Percentiles rank a stretch among this genome's conserved stretches.
These are phyloP conservation scores for Nigrograna mackinnonii DNA, from an alignment of 2,329 filamentous ascomycete genomes.

Conservation along the genomic window DNA sequence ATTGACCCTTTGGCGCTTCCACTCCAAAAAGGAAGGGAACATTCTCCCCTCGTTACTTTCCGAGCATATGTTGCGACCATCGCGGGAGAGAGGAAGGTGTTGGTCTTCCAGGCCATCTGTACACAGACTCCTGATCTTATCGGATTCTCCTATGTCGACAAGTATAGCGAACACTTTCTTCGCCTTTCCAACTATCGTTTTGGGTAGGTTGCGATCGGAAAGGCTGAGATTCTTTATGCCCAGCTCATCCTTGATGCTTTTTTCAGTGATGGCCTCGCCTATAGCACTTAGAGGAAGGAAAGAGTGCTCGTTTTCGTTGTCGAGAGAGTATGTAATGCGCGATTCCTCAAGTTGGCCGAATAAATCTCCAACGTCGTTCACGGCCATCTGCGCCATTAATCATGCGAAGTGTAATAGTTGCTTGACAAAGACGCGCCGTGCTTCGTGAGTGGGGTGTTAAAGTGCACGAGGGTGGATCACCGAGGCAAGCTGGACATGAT, in stretches of 20 bases:
- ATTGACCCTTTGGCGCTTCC: neutral
- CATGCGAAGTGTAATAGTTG: neutral
- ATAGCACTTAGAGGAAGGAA: conserved; percentile 3
- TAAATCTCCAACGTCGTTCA: neutral
- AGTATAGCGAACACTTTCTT: conserved; percentile 15
- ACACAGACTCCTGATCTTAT: conserved; percentile 8
- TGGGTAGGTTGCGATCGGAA: conserved; percentile 4
- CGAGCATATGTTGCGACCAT: neutral
- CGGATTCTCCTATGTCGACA: conserved; percentile 7
- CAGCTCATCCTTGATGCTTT: neutral
- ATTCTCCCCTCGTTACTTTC: neutral
- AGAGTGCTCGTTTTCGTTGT: neutral
- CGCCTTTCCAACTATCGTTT: neutral
- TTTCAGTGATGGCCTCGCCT: neutral
- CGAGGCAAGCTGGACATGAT: neutral
- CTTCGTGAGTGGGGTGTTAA: neutral
- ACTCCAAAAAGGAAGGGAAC: conserved; percentile 6
- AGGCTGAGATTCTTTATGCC: neutral
- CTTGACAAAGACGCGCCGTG: neutral
- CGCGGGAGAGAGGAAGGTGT: conserved; percentile 10
- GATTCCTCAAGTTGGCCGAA: neutral
- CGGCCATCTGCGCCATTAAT: neutral
- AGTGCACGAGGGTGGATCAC: neutral
- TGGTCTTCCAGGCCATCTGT: conserved; percentile 15
- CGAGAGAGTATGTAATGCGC: neutral